A percentile compares a stretch with the other conserved stretches of the same genome.
Conservation (phyloP, 345 rosid genomes). For the Boechera stricta region DNA sequence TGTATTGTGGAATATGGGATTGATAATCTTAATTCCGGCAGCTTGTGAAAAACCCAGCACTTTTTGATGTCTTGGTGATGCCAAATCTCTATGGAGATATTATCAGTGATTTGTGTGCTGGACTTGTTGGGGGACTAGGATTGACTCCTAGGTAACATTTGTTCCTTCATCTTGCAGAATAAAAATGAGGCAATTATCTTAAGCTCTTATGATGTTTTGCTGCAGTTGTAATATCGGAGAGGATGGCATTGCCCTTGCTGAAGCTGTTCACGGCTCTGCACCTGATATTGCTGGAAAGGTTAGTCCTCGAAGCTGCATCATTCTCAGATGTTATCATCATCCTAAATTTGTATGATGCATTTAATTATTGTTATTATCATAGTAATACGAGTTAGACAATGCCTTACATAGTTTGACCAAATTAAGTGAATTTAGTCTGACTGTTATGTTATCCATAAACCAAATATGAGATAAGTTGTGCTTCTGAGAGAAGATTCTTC, state of each 20-base stretch:
- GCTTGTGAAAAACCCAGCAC: slow-evolving; percentile 98
- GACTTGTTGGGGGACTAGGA: slow-evolving; percentile 95
- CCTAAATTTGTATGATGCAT: slow-evolving; percentile 11
- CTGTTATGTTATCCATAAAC: neutral
- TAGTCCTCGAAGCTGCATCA: slow-evolving; percentile 37
- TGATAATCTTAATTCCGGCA: slow-evolving; percentile 41
- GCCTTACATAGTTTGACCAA: neutral
- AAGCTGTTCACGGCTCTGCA: slow-evolving; percentile 99
- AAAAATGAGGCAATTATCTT: slow-evolving; percentile 3
- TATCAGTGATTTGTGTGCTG: slow-evolving; percentile 99
- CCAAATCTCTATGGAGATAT: slow-evolving; percentile 99
- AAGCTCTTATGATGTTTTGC: slow-evolving; percentile 29
- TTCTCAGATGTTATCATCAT: slow-evolving; percentile 10
- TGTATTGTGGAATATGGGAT: slow-evolving; percentile 18
- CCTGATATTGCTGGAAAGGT: slow-evolving; percentile 99
- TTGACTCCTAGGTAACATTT: slow-evolving; percentile 85
- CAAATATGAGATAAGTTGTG: neutral
- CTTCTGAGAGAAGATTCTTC: neutral
- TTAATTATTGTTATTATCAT: neutral
- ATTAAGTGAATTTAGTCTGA: slow-evolving; percentile 2
- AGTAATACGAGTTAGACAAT: neutral
- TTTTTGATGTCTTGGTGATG: slow-evolving; percentile 97
- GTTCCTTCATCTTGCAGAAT: neutral
- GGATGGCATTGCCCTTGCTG: slow-evolving; percentile 96
- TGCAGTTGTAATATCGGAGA: slow-evolving; percentile 93